Evolutionary conservation across 805 yeast species (phyloP), one percentile per base, ranked within the genome.

Genomic region (Zygosaccharomyces kombuchaensis): DNA sequence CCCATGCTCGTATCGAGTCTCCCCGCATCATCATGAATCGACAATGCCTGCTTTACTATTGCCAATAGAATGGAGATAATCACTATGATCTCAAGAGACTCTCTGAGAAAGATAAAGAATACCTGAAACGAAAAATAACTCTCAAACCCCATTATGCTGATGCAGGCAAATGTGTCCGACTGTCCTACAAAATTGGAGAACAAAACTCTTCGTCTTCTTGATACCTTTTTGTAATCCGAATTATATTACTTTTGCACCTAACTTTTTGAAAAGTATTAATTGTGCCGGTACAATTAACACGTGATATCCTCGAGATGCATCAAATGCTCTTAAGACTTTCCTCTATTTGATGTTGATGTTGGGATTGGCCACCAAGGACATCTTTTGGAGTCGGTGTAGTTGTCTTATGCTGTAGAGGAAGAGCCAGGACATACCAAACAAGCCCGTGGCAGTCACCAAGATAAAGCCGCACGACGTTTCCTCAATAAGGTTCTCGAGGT

Each of bases 401-500:
- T 77, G 78, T 43, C 71, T 74, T 19, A 84, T 68, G 29, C 88
- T 77, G 43, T 72, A 65, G 4, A 65, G 59, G 43, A 87, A 77
- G 9, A 89, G 68, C 6, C 69, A 53, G 0, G 73, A 45, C 8
- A 77, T 58, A 2, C 80, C 68, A 0, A 82, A 69, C 1, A 72
- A 49, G 0, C 72, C 69, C 2, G 65, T 14, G 1, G 57, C 50
- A 1, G 73, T 63, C 5, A 82, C 75, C 1, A 80, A 62, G 3
- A 63, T 61, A 60, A 88, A 86, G 26, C 96, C 96, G 52, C 75
- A 74, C 45, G 77, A 75, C 1, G 81, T 70, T 46, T 89, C 96
- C 62, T 93, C 99, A 17, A 93, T 82, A 60, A 86, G 89, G 66
- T 91, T 93, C 59, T 85, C 87, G 63, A 93, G 70, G 66, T 93